Base-by-base conservation (phyloP, 305 asterid genomes). In the Fraxinus platypoda region DNA sequence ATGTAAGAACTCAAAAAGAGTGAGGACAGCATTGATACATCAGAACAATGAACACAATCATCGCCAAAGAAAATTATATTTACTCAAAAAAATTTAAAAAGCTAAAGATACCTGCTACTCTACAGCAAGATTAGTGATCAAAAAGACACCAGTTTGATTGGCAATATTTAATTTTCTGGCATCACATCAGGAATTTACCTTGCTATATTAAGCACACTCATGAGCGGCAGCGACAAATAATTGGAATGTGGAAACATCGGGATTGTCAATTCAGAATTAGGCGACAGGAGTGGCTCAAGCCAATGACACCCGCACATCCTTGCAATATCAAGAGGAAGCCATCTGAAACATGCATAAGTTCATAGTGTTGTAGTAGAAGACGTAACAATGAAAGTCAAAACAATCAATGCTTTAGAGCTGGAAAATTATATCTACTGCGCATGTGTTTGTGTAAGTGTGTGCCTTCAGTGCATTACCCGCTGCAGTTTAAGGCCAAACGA, bases 251-350 rank as follows among this genome's bases (percentile, higher is more conserved):
- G 93, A 86, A 94, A 96, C 8, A 73, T 23, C 38, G 94, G 98
- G 77, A 90, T 78, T 46, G 89, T 81, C 81, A 90, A 81, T 77
- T 93, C 93, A 8, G 98, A 92, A 84, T 91, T 89, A 46, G 97
- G 94, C n/a, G 89, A 88, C 78, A 96, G 88, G 75, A 94, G 81
- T 13, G 97, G 90, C 88, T 96, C 98, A 59, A 96, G 98, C 99
- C 97, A 93, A 89, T 94, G 95, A 75, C 98, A 97, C 4, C 97
- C 95, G 95, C 98, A 96, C 94, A 91, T 92, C 86, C 96, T 90
- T 38, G 98, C 97, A 85, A 96, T 98, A 82, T 96, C 98, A 52
- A 92, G 87, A 41, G 99, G 99, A 66, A 93, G 93, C 98, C 98
- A 96, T 85, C 99, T 96, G 94, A 83, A 90, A 88, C 80, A 85